phyloP scores from a whole-genome alignment of 192 early-diverging fungal genomes.

The Backusella macrospora region DNA sequence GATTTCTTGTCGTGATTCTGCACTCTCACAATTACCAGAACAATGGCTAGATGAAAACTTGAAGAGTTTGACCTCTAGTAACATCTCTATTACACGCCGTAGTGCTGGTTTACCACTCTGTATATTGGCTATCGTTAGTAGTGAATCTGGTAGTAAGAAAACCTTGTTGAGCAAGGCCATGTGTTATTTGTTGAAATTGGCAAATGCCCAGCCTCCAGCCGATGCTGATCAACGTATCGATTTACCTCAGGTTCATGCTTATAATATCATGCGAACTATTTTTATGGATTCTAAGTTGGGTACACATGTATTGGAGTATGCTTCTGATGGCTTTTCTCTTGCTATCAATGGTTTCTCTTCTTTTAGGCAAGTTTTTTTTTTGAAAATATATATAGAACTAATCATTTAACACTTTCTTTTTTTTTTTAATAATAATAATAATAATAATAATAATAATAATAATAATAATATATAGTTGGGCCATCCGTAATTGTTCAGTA shows the following conservation, averaged over 20 bases:
- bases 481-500: conserved; percentile 91
- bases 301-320: conserved; percentile 71
- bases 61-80: conserved; percentile 63
- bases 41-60: conserved; percentile 82
- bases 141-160: conserved; percentile 61
- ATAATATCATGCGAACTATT: conserved; percentile 84
- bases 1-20: conserved; percentile 54
- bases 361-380: conserved; percentile 34
- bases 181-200: conserved; percentile 70
- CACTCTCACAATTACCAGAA: conserved; percentile 58
- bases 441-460: too few relatives aligned
- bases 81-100: conserved; percentile 91
- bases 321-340: conserved; percentile 76
- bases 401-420: background rate
- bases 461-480: conserved; percentile 76
- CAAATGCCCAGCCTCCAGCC: conserved; percentile 35
- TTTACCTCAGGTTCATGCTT: conserved; percentile 91
- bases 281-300: conserved; percentile 84
- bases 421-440: too few relatives aligned
- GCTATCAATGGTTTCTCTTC: conserved; percentile 84
- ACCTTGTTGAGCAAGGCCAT: conserved; percentile 68
- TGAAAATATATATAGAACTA: too few relatives aligned
- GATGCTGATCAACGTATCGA: conserved; percentile 72
- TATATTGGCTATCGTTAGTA: conserved; percentile 80
- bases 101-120: conserved; percentile 88